Conservation (phyloP, 768 basidiomycete genomes). For the Grammothele lineata region DNA sequence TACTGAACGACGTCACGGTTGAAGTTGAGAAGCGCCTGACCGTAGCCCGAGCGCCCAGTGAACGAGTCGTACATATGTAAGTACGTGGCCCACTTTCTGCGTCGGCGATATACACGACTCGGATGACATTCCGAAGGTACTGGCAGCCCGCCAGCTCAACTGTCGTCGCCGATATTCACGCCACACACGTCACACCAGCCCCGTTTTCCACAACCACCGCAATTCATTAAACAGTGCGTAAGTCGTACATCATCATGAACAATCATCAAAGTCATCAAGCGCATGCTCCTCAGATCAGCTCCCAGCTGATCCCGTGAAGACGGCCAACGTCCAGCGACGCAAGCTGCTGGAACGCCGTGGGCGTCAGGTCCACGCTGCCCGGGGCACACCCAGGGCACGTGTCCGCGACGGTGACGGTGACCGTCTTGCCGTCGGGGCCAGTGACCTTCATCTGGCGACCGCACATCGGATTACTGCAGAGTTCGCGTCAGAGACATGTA, state of each 20-base stretch:
- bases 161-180: too few relatives aligned
- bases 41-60: too few relatives aligned
- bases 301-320: conserved; percentile 24
- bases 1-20: too few relatives aligned
- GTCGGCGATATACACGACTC: too few relatives aligned
- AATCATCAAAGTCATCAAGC: conserved; percentile 11
- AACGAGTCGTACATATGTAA: too few relatives aligned
- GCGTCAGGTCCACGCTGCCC: conserved; percentile 24
- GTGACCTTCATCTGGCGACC: conserved; percentile 23
- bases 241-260: conserved; percentile 10
- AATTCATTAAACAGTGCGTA: conserved; percentile 13
- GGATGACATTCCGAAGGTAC: too few relatives aligned
- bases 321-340: conserved; percentile 22
- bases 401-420: conserved; percentile 28
- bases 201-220: conserved; percentile 2
- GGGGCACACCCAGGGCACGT: conserved; percentile 27
- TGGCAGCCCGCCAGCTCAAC: too few relatives aligned
- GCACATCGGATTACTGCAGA: conserved; percentile 33
- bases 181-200: background rate
- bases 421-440: conserved; percentile 20
- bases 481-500: conserved; percentile 6
- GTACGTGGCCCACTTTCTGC: too few relatives aligned
- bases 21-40: too few relatives aligned
- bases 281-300: conserved; percentile 8
- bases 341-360: conserved; percentile 25